Conservation (phyloP, 306 rosid genomes). For the Cyclanthera cordifolia region DNA sequence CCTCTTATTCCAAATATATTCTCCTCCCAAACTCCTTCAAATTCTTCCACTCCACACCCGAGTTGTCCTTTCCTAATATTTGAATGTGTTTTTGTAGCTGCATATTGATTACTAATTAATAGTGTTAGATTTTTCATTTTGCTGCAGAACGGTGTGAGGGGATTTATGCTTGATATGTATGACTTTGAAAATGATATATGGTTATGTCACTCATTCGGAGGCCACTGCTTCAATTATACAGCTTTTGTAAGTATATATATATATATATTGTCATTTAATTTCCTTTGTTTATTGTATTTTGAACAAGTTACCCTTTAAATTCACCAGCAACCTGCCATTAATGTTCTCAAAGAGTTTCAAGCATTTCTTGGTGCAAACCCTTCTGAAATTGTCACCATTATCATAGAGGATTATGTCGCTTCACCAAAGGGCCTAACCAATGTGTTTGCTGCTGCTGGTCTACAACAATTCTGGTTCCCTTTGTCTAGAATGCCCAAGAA, state of each 20-base stretch:
- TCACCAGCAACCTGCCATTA: constrained; percentile 72
- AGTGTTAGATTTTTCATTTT: too few relatives aligned
- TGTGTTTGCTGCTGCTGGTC: constrained; percentile 84
- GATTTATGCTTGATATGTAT: constrained; percentile 88
- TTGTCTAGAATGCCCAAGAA: constrained; percentile 74
- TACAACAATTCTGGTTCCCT: constrained; percentile 79
- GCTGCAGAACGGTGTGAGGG: constrained; percentile 81
- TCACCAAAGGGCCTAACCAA: constrained; percentile 77
- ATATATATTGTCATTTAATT: not conserved
- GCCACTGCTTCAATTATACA: constrained; percentile 55
- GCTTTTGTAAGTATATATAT: constrained; percentile 89
- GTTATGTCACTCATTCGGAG: constrained; percentile 66
- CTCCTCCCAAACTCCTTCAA: too few relatives aligned
- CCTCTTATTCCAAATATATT: too few relatives aligned
- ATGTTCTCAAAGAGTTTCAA: constrained; percentile 64
- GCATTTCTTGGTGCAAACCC: constrained; percentile 68
- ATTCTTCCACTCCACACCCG: too few relatives aligned
- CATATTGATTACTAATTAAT: too few relatives aligned
- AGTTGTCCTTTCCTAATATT: too few relatives aligned
- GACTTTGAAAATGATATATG: constrained; percentile 64
- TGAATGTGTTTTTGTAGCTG: too few relatives aligned
- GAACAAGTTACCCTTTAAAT: not conserved
- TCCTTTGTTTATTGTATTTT: not conserved
- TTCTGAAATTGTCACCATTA: constrained; percentile 63
- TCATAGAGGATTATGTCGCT: constrained; percentile 82